These are phyloP conservation scores for Quercus bicolor DNA, from an alignment of 306 rosid species.

Conservation along the genomic window DNA sequence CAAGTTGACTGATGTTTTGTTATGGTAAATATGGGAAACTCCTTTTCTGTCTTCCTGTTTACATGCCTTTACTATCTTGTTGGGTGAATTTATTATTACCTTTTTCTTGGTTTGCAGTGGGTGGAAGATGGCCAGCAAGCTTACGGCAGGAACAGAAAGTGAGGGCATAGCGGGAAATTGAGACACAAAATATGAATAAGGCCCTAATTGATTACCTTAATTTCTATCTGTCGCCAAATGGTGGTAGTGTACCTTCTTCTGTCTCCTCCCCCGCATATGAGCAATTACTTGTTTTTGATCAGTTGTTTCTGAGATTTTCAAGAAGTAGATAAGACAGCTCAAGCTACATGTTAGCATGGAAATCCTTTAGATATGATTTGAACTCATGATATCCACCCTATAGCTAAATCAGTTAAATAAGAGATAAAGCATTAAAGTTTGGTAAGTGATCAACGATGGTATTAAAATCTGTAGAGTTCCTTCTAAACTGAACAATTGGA, in stretches of 20 bases:
- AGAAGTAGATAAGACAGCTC: background rate
- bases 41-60: background rate
- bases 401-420: no score
- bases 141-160: slow-evolving; percentile 45
- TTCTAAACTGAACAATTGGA: no score
- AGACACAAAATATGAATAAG: slow-evolving; percentile 54
- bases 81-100: background rate
- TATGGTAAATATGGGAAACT: background rate
- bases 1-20: background rate
- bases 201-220: slow-evolving; percentile 46
- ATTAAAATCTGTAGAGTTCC: no score
- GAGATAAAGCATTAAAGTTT: no score
- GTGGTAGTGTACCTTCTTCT: slow-evolving; percentile 53
- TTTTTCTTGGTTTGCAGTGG: slow-evolving; percentile 45
- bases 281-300: background rate
- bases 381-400: no score
- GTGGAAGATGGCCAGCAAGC: slow-evolving; percentile 60
- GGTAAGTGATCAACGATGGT: no score
- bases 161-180: slow-evolving; percentile 50
- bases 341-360: background rate
- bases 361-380: background rate
- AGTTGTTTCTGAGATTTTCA: background rate
- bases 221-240: slow-evolving; percentile 40
- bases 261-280: background rate
- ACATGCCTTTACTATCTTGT: background rate